Conservation (phyloP, 1,284 basidiomycete genomes). For the Leccinum solheimii region DNA sequence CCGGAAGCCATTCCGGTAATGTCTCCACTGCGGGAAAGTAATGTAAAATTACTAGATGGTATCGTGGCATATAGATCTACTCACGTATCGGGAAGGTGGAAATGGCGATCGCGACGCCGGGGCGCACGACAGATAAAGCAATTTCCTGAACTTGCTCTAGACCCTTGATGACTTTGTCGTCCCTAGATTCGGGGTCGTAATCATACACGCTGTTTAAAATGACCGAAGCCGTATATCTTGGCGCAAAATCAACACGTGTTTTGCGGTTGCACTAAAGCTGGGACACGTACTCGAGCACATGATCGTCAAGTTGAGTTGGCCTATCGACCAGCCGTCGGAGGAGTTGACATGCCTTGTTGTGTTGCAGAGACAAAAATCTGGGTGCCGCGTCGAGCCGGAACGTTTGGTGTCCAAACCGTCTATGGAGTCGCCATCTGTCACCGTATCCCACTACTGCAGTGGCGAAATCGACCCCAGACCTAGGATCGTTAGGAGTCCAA, state of each 20-base stretch:
- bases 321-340: slow-evolving; percentile 25
- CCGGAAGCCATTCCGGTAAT: slow-evolving; percentile 18
- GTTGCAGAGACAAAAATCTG: slow-evolving; percentile 27
- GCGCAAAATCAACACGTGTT: neutral
- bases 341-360: slow-evolving; percentile 6
- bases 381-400: slow-evolving; percentile 4
- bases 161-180: slow-evolving; percentile 9
- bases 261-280: neutral
- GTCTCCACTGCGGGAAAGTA: neutral
- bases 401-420: slow-evolving; percentile 37
- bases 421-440: slow-evolving; percentile 39
- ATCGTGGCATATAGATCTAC: neutral
- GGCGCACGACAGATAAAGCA: neutral
- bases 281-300: slow-evolving; percentile 18
- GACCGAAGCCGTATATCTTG: slow-evolving; percentile 16
- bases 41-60: too few relatives aligned
- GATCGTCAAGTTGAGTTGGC: slow-evolving; percentile 26
- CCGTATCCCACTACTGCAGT: slow-evolving; percentile 37
- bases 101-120: slow-evolving; percentile 5
- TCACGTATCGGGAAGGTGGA: slow-evolving; percentile 12
- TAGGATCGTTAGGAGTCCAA: slow-evolving; percentile 11
- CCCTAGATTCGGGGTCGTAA: slow-evolving; percentile 8
- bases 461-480: slow-evolving; percentile 39
- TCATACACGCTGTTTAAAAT: slow-evolving; percentile 14
- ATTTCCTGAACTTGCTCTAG: slow-evolving; percentile 1